Conservation (phyloP, 2,329 filamentous ascomycete species). For the Coniochaeta hoffmannii region DNA sequence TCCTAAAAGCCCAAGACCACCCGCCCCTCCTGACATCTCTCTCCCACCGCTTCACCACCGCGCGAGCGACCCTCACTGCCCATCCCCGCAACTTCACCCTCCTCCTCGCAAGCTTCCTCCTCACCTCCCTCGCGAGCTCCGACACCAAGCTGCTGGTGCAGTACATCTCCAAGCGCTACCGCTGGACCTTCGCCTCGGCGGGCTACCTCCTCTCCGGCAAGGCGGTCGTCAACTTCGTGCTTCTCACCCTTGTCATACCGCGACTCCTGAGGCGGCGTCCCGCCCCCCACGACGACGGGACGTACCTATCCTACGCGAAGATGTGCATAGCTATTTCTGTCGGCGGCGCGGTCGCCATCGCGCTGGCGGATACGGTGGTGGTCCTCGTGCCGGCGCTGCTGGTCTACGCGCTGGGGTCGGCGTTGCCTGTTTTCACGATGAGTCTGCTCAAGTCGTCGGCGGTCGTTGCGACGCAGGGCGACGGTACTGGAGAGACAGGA, state of each 20-base stretch:
- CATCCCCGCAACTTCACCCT: conserved; percentile 34
- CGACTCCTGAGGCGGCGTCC: conserved; percentile 20
- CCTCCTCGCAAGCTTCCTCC: conserved; percentile 35
- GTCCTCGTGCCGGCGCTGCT: conserved; percentile 34
- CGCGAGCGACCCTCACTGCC: conserved; percentile 25
- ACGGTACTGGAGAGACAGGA: neutral
- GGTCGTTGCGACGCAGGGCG: conserved; percentile 19
- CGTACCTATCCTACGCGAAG: conserved; percentile 26
- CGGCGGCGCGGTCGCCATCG: conserved; percentile 34
- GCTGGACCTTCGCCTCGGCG: conserved; percentile 36
- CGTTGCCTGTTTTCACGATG: conserved; percentile 40
- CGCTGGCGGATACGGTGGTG: conserved; percentile 28
- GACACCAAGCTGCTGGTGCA: conserved; percentile 43
- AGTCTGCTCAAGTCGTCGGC: conserved; percentile 38
- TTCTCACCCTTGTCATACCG: conserved; percentile 35
- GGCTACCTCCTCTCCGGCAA: conserved; percentile 41
- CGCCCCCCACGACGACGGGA: conserved; percentile 18
- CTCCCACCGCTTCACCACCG: conserved; percentile 17
- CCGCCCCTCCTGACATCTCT: conserved; percentile 16
- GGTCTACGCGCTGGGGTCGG: conserved; percentile 40
- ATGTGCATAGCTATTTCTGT: conserved; percentile 30
- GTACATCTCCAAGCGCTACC: conserved; percentile 41
- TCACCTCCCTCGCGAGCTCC: conserved; percentile 41
- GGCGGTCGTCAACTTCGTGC: conserved; percentile 37
- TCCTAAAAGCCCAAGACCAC: conserved; percentile 25